Conservation (phyloP, 176 grass and related monocot genomes). For the Urochloa ruziziensis region DNA sequence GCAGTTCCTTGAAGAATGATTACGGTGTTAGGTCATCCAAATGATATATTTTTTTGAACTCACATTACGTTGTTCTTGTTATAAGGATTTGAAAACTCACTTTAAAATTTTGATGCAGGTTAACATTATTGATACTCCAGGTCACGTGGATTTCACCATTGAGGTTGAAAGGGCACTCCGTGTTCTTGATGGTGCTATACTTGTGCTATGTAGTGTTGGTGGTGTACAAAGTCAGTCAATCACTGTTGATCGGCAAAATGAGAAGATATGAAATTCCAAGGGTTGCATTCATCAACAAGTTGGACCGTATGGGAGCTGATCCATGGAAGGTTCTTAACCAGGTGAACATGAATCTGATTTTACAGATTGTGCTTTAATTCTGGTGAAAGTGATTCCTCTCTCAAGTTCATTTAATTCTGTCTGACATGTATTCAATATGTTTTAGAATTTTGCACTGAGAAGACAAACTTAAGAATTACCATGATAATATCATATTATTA, state of each 20-base stretch:
- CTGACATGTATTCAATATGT: neutral
- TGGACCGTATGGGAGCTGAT: conserved; percentile 98
- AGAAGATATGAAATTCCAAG: conserved; percentile 96
- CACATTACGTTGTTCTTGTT: conserved; percentile 23
- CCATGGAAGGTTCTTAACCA: conserved; percentile 97
- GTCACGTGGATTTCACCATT: conserved; percentile 99
- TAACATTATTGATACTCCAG: conserved; percentile 99
- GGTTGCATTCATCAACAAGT: conserved; percentile 95
- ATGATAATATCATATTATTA: neutral
- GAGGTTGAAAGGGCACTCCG: conserved; percentile 98
- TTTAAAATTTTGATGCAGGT: conserved; percentile 58
- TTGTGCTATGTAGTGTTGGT: conserved; percentile 98
- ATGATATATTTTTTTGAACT: neutral
- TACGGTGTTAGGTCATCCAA: too few relatives aligned
- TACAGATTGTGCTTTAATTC: neutral
- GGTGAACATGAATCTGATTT: conserved; percentile 41
- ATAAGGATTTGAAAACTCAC: neutral
- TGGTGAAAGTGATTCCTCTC: neutral
- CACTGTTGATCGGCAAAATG: conserved; percentile 97
- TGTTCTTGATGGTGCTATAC: conserved; percentile 97
- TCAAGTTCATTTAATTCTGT: neutral
- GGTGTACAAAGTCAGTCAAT: conserved; percentile 98
- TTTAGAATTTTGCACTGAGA: neutral
- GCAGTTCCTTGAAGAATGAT: neutral
- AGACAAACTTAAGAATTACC: neutral